Evolutionary conservation across 352 stramenopile genomes (phyloP).

Genomic region (Globisporangium camurandrum): DNA sequence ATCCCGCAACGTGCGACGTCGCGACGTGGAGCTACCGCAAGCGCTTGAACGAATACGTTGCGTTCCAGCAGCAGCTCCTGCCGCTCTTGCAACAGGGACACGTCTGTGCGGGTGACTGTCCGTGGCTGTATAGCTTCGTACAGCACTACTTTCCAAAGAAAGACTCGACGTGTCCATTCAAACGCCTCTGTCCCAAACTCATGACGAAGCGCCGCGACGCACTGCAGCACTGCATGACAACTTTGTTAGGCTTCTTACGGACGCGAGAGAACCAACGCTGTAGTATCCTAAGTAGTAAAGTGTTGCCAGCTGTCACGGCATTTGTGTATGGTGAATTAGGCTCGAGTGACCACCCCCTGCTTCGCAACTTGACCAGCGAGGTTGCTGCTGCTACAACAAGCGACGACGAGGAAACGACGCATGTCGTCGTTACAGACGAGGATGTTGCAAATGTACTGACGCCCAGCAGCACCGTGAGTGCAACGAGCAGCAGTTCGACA

Average conservation of each 20-base stretch:
- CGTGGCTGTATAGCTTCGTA: constrained; percentile 16
- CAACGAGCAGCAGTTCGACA: background rate
- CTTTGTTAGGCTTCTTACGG: constrained; percentile 8
- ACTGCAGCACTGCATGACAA: constrained; percentile 9
- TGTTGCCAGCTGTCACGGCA: constrained; percentile 5
- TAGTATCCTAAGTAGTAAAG: constrained; percentile 3
- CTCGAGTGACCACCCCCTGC: constrained; percentile 4
- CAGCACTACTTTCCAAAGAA: constrained; percentile 14
- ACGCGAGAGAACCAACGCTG: constrained; percentile 15
- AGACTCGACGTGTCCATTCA: constrained; percentile 6
- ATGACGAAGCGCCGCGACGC: constrained; percentile 10
- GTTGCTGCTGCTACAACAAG: background rate
- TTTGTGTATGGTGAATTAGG: constrained; percentile 10
- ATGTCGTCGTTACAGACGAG: too few relatives aligned
- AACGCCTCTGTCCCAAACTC: background rate
- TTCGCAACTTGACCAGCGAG: constrained; percentile 5
- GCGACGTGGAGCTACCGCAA: constrained; percentile 5
- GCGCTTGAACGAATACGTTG: background rate
- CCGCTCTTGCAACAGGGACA: constrained; percentile 6
- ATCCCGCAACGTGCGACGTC: constrained; percentile 5
- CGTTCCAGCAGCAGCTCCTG: constrained; percentile 4
- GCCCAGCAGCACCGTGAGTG: background rate
- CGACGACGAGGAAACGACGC: background rate
- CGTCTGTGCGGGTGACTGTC: constrained; percentile 9
- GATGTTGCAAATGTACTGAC: background rate